Conservation (phyloP, 116 monocot species). For the Dioscorea cayenensis region DNA sequence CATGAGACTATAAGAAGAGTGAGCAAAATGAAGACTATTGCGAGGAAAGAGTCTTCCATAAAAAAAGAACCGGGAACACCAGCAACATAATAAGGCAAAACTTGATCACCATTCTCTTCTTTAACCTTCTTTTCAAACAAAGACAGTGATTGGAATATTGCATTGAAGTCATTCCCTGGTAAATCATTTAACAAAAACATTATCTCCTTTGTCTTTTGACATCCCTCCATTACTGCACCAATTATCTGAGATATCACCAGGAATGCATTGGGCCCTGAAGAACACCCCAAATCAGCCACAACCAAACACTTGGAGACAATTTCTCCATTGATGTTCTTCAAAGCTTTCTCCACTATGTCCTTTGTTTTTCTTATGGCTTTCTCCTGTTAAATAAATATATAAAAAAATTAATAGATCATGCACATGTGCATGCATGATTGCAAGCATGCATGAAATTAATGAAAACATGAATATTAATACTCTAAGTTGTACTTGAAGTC, state of each 20-base stretch:
- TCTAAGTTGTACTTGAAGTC: conserved; percentile 4
- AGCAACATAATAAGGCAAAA: conserved; percentile 3
- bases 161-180: conserved; percentile 43
- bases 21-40: conserved; percentile 23
- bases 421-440: too few relatives aligned
- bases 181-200: conserved; percentile 15
- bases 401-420: not conserved
- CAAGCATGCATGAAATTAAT: not conserved
- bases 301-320: conserved; percentile 11
- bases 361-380: conserved; percentile 24
- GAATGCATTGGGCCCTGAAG: conserved; percentile 26
- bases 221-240: not conserved
- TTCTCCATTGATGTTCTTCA: not conserved
- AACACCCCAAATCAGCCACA: conserved; percentile 29
- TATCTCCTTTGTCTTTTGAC: not conserved
- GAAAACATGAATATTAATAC: not conserved
- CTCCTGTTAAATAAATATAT: conserved; percentile 12
- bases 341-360: conserved; percentile 21
- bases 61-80: conserved; percentile 40
- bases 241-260: conserved; percentile 12
- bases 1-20: conserved; percentile 21
- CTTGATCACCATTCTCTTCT: not conserved
- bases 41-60: conserved; percentile 21
- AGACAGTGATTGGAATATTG: conserved; percentile 12
- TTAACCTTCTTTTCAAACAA: not conserved